These are phyloP conservation scores for Bimuria novae-zelandiae DNA, from an alignment of 2,329 filamentous ascomycete species.

Conservation along the genomic window DNA sequence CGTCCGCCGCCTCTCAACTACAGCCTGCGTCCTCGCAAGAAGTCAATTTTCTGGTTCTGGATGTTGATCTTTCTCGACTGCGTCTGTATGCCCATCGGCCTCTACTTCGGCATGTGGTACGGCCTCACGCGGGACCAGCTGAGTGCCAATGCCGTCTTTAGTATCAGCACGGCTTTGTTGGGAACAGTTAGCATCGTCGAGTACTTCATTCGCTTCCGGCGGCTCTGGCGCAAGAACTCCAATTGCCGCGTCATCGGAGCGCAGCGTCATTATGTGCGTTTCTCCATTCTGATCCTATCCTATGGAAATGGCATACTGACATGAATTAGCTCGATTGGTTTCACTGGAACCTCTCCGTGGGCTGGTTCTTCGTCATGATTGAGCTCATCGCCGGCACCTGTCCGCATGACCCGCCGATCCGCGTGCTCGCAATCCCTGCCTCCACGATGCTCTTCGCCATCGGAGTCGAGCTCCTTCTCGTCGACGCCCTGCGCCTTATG, in stretches of 20 bases:
- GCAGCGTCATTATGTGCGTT: slow-evolving; percentile 46
- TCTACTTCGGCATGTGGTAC: slow-evolving; percentile 67
- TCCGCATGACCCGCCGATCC: slow-evolving; percentile 55
- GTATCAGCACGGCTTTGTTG: slow-evolving; percentile 58
- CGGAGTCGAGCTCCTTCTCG: slow-evolving; percentile 55
- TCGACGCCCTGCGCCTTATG: slow-evolving; percentile 54
- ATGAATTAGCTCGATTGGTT: slow-evolving; percentile 57
- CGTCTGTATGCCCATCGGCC: slow-evolving; percentile 60
- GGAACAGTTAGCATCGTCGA: slow-evolving; percentile 60
- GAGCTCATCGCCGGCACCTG: slow-evolving; percentile 59
- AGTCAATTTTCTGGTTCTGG: slow-evolving; percentile 64
- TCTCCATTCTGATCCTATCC: neutral
- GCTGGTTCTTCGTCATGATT: slow-evolving; percentile 61
- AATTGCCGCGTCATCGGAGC: slow-evolving; percentile 58
- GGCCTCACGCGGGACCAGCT: slow-evolving; percentile 52
- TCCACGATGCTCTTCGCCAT: slow-evolving; percentile 58
- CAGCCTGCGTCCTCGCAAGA: slow-evolving; percentile 58
- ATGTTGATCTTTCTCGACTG: slow-evolving; percentile 63
- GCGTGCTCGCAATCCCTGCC: slow-evolving; percentile 58
- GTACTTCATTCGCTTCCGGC: slow-evolving; percentile 55
- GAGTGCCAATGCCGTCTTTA: slow-evolving; percentile 57
- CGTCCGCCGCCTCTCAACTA: slow-evolving; percentile 60
- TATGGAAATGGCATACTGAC: slow-evolving; percentile 9
- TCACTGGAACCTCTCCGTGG: slow-evolving; percentile 61
- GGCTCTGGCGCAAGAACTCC: slow-evolving; percentile 57